Conservation (phyloP, 176 grass and related monocot species). For the Alloteropsis semialata region DNA sequence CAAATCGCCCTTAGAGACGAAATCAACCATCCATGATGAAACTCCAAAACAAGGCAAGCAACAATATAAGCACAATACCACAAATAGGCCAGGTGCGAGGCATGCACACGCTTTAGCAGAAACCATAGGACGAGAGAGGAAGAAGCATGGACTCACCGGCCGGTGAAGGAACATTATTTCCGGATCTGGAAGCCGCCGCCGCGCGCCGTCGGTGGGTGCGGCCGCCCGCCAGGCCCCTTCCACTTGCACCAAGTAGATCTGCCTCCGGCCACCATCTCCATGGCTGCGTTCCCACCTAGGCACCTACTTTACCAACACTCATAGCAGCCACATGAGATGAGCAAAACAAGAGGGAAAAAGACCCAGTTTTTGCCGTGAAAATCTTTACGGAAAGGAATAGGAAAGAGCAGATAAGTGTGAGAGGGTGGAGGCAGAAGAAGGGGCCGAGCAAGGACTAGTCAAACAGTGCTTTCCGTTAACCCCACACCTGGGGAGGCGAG, state of each 20-base stretch:
- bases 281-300: constrained; percentile 2
- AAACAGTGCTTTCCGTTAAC: constrained; percentile 58
- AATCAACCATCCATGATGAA: neutral
- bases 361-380: neutral
- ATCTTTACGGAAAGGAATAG: neutral
- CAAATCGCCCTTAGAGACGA: neutral
- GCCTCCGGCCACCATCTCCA: neutral
- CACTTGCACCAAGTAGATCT: constrained; percentile 26
- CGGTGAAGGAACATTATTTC: neutral
- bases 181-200: constrained; percentile 35
- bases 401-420: neutral
- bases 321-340: constrained; percentile 24
- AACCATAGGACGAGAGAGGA: neutral
- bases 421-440: neutral
- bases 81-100: neutral
- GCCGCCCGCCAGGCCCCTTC: neutral
- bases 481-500: constrained; percentile 28
- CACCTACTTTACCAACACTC: neutral
- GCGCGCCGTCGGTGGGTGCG: neutral
- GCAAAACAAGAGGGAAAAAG: neutral
- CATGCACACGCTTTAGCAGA: neutral
- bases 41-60: neutral
- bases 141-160: constrained; percentile 12
- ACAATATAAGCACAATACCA: neutral
- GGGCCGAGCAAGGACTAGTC: constrained; percentile 30